A percentile compares a stretch with the other conserved stretches of the same genome.
These are phyloP conservation scores for Vigna radiata DNA, from an alignment of 306 rosid genomes.

Conservation along the genomic window DNA sequence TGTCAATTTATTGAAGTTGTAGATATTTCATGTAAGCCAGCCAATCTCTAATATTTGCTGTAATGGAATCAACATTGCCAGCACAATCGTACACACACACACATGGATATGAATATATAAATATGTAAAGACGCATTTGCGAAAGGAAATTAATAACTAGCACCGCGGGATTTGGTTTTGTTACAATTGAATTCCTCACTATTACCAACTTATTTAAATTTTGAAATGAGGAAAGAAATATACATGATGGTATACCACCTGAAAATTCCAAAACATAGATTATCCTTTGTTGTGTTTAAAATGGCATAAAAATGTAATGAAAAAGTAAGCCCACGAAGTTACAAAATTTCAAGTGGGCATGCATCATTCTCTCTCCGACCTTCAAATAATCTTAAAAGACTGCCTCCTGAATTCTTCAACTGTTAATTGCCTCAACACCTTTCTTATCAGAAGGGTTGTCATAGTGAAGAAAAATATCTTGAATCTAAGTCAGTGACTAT, in stretches of 20 bases:
- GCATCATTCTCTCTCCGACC: conserved; percentile 42
- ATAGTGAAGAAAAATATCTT: neutral
- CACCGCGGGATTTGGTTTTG: neutral
- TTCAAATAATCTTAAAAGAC: conserved; percentile 44
- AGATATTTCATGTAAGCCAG: no score
- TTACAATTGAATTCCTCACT: conserved; percentile 11
- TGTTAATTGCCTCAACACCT: conserved; percentile 49
- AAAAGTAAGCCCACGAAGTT: conserved; percentile 42
- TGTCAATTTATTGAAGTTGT: no score
- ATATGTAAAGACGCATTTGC: neutral
- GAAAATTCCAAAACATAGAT: conserved; percentile 28
- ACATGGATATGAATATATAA: no score
- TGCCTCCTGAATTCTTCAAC: conserved; percentile 42
- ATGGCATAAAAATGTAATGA: conserved; percentile 34
- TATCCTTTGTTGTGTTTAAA: conserved; percentile 28
- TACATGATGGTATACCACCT: conserved; percentile 21
- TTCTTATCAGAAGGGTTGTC: conserved; percentile 59
- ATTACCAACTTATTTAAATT: conserved; percentile 28
- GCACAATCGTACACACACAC: no score
- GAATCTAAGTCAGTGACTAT: conserved; percentile 9
- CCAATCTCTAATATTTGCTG: no score
- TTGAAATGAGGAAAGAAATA: neutral
- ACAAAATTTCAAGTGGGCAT: conserved; percentile 49
- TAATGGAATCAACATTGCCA: no score
- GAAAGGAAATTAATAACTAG: neutral